A percentile compares a stretch with the other conserved stretches of the same genome.
phyloP scores from a whole-genome alignment of 2,329 filamentous ascomycete genomes.

The Apiospora saccharicola region DNA sequence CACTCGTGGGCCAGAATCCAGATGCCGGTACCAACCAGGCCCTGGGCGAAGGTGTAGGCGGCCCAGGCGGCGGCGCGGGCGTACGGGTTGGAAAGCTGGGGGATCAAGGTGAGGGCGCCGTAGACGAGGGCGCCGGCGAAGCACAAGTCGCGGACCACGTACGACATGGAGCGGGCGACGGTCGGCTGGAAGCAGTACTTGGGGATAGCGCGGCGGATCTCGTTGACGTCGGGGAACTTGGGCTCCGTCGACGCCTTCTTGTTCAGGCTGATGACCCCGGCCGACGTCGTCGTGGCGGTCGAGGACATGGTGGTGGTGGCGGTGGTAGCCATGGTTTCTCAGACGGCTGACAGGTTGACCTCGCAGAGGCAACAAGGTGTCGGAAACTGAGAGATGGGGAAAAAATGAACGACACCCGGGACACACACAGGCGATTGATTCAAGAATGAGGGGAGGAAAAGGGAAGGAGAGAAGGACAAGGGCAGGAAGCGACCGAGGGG shows the following conservation, averaged over 20 bases:
- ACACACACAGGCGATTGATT: background rate
- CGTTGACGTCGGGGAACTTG: conserved; percentile 55
- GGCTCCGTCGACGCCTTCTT: conserved; percentile 23
- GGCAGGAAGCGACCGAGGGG: conserved; percentile 9
- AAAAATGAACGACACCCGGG: conserved; percentile 3
- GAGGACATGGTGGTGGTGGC: conserved; percentile 23
- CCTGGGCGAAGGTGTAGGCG: conserved; percentile 69
- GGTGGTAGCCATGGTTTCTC: conserved; percentile 6
- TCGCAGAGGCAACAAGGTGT: background rate
- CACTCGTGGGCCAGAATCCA: conserved; percentile 78
- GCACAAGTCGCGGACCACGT: conserved; percentile 63
- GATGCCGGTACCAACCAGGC: conserved; percentile 70
- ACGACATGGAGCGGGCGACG: conserved; percentile 58
- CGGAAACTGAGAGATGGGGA: background rate
- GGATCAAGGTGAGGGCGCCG: conserved; percentile 61
- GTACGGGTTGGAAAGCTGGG: conserved; percentile 52
- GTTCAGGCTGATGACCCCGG: conserved; percentile 14
- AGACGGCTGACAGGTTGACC: background rate
- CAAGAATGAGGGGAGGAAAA: background rate
- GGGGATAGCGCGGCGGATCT: conserved; percentile 62
- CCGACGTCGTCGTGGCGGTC: conserved; percentile 7
- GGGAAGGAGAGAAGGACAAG: background rate
- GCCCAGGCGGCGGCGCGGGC: conserved; percentile 60
- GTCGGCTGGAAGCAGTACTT: conserved; percentile 68
- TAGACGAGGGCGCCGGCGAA: conserved; percentile 58